A percentile compares a stretch with the other conserved stretches of the same genome.
Evolutionary conservation across 2,329 filamentous ascomycete genomes (phyloP).

Genomic region (Colletotrichum falcatum): DNA sequence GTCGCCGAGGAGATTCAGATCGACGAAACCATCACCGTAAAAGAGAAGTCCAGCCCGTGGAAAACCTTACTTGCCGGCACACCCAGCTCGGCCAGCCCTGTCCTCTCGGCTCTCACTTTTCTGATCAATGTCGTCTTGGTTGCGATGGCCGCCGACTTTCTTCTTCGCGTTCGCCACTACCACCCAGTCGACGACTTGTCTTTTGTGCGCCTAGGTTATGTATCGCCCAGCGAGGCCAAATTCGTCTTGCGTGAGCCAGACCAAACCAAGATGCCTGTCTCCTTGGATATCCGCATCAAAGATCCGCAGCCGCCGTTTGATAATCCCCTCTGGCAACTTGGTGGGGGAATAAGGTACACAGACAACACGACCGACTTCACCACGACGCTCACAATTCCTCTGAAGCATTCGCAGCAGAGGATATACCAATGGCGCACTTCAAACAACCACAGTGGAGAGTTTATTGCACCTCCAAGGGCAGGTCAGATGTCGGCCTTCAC

Average conservation of each 20-base stretch:
- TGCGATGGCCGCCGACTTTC: slow-evolving; percentile 78
- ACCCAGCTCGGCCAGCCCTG: slow-evolving; percentile 76
- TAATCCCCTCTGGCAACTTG: slow-evolving; percentile 73
- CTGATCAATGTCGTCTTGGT: slow-evolving; percentile 78
- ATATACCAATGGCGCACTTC: slow-evolving; percentile 87
- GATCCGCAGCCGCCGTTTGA: slow-evolving; percentile 65
- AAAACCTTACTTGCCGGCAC: slow-evolving; percentile 80
- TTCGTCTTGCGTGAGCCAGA: slow-evolving; percentile 89
- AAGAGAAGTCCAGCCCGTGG: slow-evolving; percentile 68
- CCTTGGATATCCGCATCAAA: slow-evolving; percentile 72
- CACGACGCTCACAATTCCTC: slow-evolving; percentile 72
- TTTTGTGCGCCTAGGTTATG: slow-evolving; percentile 88
- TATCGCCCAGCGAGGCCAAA: slow-evolving; percentile 83
- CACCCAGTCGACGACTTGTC: slow-evolving; percentile 81
- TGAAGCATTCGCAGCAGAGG: slow-evolving; percentile 75
- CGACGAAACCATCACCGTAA: slow-evolving; percentile 70
- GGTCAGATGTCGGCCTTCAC: slow-evolving; percentile 71
- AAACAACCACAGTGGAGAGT: slow-evolving; percentile 87
- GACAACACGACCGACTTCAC: slow-evolving; percentile 88
- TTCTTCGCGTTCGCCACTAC: slow-evolving; percentile 78
- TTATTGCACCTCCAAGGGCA: slow-evolving; percentile 79
- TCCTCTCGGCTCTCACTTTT: slow-evolving; percentile 76
- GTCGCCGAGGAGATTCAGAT: slow-evolving; percentile 68
- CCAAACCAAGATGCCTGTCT: slow-evolving; percentile 78
- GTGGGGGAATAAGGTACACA: slow-evolving; percentile 73